These are phyloP conservation scores for Zygoascus flipseniorum DNA, from an alignment of 805 yeast genomes.

Conservation along the genomic window DNA sequence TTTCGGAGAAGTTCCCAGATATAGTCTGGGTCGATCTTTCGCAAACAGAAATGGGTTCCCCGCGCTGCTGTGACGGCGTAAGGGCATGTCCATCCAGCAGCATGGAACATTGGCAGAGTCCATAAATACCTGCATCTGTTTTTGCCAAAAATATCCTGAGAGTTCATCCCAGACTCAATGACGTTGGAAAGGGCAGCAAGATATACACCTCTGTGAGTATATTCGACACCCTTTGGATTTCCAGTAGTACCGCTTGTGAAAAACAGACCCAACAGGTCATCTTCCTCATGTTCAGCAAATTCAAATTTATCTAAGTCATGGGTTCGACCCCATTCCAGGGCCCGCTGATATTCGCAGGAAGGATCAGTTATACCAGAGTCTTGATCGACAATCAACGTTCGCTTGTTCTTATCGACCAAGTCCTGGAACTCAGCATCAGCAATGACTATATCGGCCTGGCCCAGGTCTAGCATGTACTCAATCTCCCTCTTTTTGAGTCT, in stretches of 20 bases:
- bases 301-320: slow-evolving; percentile 18
- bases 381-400: slow-evolving; percentile 14
- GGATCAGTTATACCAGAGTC: slow-evolving; percentile 9
- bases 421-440: slow-evolving; percentile 23
- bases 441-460: slow-evolving; percentile 23
- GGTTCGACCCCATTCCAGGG: slow-evolving; percentile 13
- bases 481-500: slow-evolving; percentile 25
- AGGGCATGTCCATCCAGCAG: slow-evolving; percentile 32
- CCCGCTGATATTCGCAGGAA: slow-evolving; percentile 12
- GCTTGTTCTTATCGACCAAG: slow-evolving; percentile 11
- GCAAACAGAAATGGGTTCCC: slow-evolving; percentile 28
- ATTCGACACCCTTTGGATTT: slow-evolving; percentile 32
- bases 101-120: slow-evolving; percentile 33
- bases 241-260: slow-evolving; percentile 33
- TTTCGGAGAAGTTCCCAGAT: slow-evolving; percentile 26
- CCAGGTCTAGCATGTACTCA: slow-evolving; percentile 23
- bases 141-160: slow-evolving; percentile 18
- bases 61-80: slow-evolving; percentile 31
- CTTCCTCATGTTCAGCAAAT: slow-evolving; percentile 18
- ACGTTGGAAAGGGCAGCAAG: slow-evolving; percentile 25
- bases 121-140: slow-evolving; percentile 28
- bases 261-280: slow-evolving; percentile 18
- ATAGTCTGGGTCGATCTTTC: slow-evolving; percentile 27
- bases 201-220: slow-evolving; percentile 29
- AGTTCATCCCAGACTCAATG: slow-evolving; percentile 26